phyloP scores from a whole-genome alignment of 331 rosid species.

The Cydonia oblonga region DNA sequence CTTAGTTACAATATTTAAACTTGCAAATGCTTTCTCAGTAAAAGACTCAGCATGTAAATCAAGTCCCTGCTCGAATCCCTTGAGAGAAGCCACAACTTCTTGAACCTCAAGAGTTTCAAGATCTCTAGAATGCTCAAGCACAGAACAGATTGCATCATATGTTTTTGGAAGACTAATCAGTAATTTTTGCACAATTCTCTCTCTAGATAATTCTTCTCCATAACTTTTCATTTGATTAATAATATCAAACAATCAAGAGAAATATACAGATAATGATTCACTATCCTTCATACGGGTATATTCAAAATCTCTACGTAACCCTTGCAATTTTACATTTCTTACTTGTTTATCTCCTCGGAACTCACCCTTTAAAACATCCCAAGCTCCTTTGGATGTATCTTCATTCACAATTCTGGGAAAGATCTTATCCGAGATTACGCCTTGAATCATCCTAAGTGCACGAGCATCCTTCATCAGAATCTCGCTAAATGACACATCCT shows the following conservation, averaged over 20 bases:
- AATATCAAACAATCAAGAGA: neutral
- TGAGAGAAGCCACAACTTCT: neutral
- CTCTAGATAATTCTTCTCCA: neutral
- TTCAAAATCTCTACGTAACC: neutral
- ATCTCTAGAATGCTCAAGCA: neutral
- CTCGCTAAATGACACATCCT: neutral
- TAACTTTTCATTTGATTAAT: neutral
- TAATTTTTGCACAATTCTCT: neutral
- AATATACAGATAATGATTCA: too few relatives aligned
- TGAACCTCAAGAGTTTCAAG: neutral
- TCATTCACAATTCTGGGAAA: neutral
- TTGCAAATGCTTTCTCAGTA: neutral
- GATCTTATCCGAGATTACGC: accelerated
- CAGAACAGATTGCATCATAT: neutral
- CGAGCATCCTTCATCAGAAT: too few relatives aligned
- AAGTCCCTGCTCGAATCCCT: accelerated
- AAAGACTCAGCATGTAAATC: neutral
- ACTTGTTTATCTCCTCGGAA: neutral
- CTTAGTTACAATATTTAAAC: too few relatives aligned
- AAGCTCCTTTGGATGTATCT: neutral
- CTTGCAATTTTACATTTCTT: neutral
- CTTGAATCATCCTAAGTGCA: too few relatives aligned
- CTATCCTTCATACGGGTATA: neutral
- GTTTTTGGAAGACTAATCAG: neutral
- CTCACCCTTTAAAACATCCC: neutral